phyloP scores from a whole-genome alignment of 1,284 basidiomycete genomes.

The Ceratobasidium sp. region DNA sequence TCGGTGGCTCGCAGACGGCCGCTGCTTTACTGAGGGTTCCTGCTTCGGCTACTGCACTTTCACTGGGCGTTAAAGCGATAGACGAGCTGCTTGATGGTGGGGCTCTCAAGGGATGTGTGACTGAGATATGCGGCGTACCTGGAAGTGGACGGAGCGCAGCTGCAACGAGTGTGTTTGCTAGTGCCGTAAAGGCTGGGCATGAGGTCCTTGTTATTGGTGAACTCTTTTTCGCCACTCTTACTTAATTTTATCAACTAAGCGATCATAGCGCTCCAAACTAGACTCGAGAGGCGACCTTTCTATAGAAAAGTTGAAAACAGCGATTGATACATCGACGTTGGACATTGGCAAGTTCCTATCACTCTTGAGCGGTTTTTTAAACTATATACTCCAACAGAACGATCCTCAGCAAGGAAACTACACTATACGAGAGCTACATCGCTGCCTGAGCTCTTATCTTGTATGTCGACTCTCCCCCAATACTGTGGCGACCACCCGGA shows the following conservation, averaged over 20 bases:
- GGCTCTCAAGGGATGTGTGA: conserved; percentile 28
- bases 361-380: background rate
- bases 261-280: conserved; percentile 6
- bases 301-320: background rate
- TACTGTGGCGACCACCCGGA: conserved; percentile 39
- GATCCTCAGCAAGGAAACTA: background rate
- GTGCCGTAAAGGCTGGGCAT: conserved; percentile 21
- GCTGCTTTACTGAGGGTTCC: conserved; percentile 38
- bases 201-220: conserved; percentile 33
- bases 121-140: conserved; percentile 35
- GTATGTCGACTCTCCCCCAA: conserved; percentile 29
- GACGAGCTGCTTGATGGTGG: conserved; percentile 40
- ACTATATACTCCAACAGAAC: background rate
- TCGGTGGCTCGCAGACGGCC: conserved; percentile 41
- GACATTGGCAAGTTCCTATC: background rate
- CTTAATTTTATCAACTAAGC: background rate
- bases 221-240: background rate
- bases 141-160: conserved; percentile 35
- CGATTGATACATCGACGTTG: background rate
- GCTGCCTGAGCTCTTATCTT: conserved; percentile 33
- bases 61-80: conserved; percentile 21
- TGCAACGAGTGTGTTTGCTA: conserved; percentile 25
- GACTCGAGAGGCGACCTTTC: conserved; percentile 37
- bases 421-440: conserved; percentile 24
- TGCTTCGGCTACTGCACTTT: conserved; percentile 38